Evolutionary conservation across 257 asterid genomes (phyloP).

Genomic region (Petunia axillaris): DNA sequence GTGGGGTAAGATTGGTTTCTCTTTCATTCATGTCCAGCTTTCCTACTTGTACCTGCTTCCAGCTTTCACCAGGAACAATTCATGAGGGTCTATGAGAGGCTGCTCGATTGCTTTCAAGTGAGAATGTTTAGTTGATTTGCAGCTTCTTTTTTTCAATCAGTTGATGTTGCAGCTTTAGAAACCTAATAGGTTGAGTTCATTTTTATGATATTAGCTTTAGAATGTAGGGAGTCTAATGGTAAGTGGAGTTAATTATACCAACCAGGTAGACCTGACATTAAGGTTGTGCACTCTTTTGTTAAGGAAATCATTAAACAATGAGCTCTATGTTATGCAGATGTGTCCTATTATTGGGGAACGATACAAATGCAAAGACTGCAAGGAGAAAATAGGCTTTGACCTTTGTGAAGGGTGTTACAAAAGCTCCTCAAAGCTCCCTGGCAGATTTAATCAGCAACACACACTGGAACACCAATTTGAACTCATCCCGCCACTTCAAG

Average conservation of each 20-base stretch:
- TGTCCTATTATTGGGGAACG: slow-evolving; percentile 66
- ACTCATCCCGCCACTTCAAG: slow-evolving; percentile 15
- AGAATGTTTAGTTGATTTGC: neutral
- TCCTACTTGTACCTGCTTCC: neutral
- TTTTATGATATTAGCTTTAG: no score
- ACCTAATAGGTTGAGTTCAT: no score
- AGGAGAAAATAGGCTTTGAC: slow-evolving; percentile 68
- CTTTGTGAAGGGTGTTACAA: slow-evolving; percentile 63
- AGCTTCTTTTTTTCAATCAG: no score
- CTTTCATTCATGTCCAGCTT: neutral
- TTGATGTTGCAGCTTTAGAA: no score
- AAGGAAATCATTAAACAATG: neutral
- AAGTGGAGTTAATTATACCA: no score
- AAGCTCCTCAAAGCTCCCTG: slow-evolving; percentile 61
- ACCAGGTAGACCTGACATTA: no score
- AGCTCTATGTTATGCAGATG: slow-evolving; percentile 48
- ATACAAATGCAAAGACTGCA: slow-evolving; percentile 73
- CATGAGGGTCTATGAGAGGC: neutral
- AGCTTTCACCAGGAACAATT: neutral
- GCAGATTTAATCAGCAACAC: slow-evolving; percentile 82
- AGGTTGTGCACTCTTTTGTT: neutral
- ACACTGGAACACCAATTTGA: slow-evolving; percentile 62
- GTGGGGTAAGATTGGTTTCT: slow-evolving; percentile 59
- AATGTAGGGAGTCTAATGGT: no score
- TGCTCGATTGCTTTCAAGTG: neutral